Evolutionary conservation across 305 asterid species (phyloP).

Genomic region (Salvia sclarea): DNA sequence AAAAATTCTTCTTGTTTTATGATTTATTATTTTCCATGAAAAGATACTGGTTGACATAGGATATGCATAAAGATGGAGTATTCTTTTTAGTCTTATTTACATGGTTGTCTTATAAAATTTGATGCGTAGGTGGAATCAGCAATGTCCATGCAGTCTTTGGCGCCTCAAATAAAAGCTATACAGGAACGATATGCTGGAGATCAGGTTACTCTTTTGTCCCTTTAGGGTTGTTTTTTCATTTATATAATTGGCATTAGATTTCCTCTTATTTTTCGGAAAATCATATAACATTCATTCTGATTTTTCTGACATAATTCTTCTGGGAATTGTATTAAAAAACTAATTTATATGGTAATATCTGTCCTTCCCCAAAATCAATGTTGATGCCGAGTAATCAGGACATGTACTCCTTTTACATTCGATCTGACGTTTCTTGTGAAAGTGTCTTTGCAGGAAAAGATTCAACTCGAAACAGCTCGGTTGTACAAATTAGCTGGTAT

Average conservation of each 20-base stretch:
- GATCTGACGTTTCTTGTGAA: conserved; percentile 18
- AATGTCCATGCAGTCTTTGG: conserved; percentile 93
- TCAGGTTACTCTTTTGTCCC: conserved; percentile 64
- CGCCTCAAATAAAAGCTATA: conserved; percentile 97
- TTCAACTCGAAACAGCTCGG: conserved; percentile 94
- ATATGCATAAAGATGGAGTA: conserved; percentile 7
- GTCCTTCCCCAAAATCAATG: conserved; percentile 4
- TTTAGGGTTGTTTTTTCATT: conserved; percentile 16
- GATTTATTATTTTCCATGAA: not conserved
- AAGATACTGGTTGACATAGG: conserved; percentile 1
- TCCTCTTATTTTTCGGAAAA: not conserved
- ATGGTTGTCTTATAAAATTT: conserved; percentile 32
- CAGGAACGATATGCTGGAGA: conserved; percentile 97
- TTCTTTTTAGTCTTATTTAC: not conserved
- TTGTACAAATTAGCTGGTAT: conserved; percentile 95
- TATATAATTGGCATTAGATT: conserved; percentile 3
- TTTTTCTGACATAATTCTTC: not conserved
- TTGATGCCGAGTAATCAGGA: conserved; percentile 18
- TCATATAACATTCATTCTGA: not conserved
- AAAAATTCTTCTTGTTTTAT: not conserved
- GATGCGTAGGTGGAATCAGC: conserved; percentile 86
- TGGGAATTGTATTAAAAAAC: not conserved
- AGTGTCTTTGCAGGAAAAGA: conserved; percentile 70
- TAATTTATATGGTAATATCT: conserved; percentile 12
- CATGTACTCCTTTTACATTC: conserved; percentile 1